Evolutionary conservation across 2,329 filamentous ascomycete species (phyloP), one percentile per base, ranked within the genome.

Genomic region (Scedosporium minutisporum): DNA sequence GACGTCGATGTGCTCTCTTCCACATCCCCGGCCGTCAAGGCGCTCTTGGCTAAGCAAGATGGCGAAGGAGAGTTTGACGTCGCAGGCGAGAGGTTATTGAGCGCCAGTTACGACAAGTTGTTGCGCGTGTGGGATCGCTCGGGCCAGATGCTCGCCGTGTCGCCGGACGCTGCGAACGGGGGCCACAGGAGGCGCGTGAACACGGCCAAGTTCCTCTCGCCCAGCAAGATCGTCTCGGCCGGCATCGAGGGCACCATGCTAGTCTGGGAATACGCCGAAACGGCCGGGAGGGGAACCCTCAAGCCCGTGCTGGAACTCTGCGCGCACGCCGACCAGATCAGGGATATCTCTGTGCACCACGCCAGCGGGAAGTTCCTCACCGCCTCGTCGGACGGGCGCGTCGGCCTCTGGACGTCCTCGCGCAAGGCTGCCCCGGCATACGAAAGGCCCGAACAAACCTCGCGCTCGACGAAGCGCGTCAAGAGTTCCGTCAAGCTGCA

Each of bases 91-190:
- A 80, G 90, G 65, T 88, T 97, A 64, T 78, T 96, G n/a, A 96
- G 91, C n/a, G 91, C 87, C 33, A 93, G 91, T 58, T 97, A 96
- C 72, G 95, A 99, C 73, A 93, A 93, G 7, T 77, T 96, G 16
- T 77, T 97, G 63, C 83, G 93, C 67, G 82, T 97, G 66, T 99
- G 95, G 93, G 90, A 95, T 69, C 87, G 87, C 66, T 93, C 91
- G 0, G 91, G 91, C n/a, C 83, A 95, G 65, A 80, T 89, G n/a
- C 80, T 96, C 63, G 90, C 91, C 3, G 90, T 88, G 0, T 93
- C 91, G 1, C 77, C 86, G 1, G 81, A 85, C 3, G 81, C 82
- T 6, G 81, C 81, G 64, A 82, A 84, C 42, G 88, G 89, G 59
- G 89, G 91, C 9, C 91, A 96, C 76, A 85, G 83, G 9, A 85